Conservation (phyloP, 495 filamentous ascomycete species). For the Hyaloscypha bicolor region DNA sequence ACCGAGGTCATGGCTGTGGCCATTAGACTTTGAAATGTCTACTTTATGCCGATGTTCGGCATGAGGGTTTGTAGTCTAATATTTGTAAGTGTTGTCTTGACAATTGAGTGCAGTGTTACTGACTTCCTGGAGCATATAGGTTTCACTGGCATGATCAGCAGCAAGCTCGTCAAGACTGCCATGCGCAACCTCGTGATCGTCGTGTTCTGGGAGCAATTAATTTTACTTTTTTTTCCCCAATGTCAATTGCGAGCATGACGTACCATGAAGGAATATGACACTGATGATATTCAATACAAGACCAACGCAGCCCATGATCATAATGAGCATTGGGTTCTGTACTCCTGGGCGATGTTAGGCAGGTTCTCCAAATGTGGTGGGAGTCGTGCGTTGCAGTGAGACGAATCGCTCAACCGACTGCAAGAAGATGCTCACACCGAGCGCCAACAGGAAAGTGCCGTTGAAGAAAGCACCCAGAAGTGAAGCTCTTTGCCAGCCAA, state of each 20-base stretch:
- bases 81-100: not conserved
- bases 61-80: constrained; percentile 17
- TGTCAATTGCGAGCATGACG: constrained; percentile 1
- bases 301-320: constrained; percentile 82
- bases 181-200: constrained; percentile 11
- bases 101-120: not conserved
- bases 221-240: not conserved
- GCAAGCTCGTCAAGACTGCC: not conserved
- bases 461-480: constrained; percentile 93
- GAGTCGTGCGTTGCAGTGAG: constrained; percentile 36
- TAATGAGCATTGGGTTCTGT: constrained; percentile 71
- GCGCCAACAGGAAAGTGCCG: constrained; percentile 89
- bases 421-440: constrained; percentile 89
- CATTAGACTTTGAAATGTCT: constrained; percentile 30
- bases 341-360: constrained; percentile 50
- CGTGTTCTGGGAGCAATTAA: constrained; percentile 19
- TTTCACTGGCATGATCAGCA: constrained; percentile 3
- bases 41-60: constrained; percentile 42
- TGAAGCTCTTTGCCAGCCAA: constrained; percentile 88
- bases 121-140: constrained; percentile 11
- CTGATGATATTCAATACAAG: constrained; percentile 82
- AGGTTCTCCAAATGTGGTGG: not conserved
- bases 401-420: constrained; percentile 90
- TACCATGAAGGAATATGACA: constrained; percentile 79
- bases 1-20: constrained; percentile 66